phyloP scores from a whole-genome alignment of 2,329 filamentous ascomycete genomes.

The Colletotrichum acutatum region DNA sequence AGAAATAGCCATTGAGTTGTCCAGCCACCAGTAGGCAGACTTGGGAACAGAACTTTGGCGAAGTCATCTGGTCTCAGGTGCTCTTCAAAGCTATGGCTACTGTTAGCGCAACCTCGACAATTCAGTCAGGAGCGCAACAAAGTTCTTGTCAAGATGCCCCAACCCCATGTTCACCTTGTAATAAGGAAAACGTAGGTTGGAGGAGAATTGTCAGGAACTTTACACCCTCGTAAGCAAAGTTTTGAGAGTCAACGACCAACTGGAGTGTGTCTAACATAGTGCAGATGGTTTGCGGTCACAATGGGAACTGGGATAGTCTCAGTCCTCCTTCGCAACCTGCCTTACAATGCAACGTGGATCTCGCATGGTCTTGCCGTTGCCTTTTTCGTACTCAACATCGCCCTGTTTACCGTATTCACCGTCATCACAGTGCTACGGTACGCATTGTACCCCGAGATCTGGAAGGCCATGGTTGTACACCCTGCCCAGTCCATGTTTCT shows the following conservation, averaged over 20 bases:
- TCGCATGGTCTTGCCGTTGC: slow-evolving; percentile 54
- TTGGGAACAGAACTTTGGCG: background rate
- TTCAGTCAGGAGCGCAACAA: background rate
- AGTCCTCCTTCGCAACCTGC: slow-evolving; percentile 70
- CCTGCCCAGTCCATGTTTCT: slow-evolving; percentile 76
- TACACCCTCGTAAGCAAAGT: slow-evolving; percentile 60
- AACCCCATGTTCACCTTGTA: slow-evolving; percentile 37
- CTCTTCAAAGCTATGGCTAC: background rate
- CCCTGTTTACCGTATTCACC: slow-evolving; percentile 66
- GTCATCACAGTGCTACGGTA: slow-evolving; percentile 70
- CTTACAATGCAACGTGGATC: slow-evolving; percentile 68
- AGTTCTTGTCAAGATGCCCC: background rate
- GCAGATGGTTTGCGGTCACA: slow-evolving; percentile 67
- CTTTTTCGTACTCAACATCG: slow-evolving; percentile 70
- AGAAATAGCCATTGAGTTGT: background rate
- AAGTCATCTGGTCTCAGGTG: background rate
- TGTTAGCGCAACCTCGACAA: background rate
- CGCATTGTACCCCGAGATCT: slow-evolving; percentile 72
- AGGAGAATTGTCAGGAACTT: slow-evolving; percentile 62
- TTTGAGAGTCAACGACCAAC: slow-evolving; percentile 15
- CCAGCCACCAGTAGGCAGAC: background rate
- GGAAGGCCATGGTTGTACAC: slow-evolving; percentile 73
- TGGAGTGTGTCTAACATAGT: background rate
- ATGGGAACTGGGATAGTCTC: slow-evolving; percentile 78
- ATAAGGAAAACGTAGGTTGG: slow-evolving; percentile 53